Evolutionary conservation across 306 rosid genomes (phyloP), one percentile per base, ranked within the genome.

Genomic region (Gleditsia sinensis): DNA sequence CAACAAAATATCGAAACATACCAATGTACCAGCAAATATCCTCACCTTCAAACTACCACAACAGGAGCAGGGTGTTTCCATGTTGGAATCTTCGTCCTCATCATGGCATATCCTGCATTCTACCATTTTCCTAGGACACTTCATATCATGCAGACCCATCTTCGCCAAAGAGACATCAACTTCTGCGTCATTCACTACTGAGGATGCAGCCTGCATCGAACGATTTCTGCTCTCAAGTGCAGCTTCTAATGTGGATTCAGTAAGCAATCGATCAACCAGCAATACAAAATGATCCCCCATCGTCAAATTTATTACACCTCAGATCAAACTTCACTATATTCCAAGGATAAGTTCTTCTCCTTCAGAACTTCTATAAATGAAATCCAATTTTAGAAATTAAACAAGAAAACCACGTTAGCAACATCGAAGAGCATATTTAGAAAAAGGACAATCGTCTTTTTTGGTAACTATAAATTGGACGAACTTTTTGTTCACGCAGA

Each of bases 21-120:
- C 1, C 11, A 71, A 65, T 20, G 20, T 14, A 34, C 46, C 46
- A 43, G 67, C 9, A 58, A 12, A 53, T 39, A 72, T 19, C 14
- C 62, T 16, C 48, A 95, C 99, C 99, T 88, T 92, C 88, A 95
- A 87, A 84, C 96, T 95, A 68, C 99, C 99, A 78, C 96, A 85
- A 65, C 98, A 95, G 2, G 91, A 95, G 83, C 99, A 95, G n/a
- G 99, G 99, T 4, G 92, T 67, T 81, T 95, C 99, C 99, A 95
- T 88, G 67, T 88, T 95, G 11, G 85, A 83, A 86, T 88, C 93
- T 49, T 84, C 93, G 76, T 95, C 98, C 67, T 95, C 99, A 13
- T 95, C 99, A 56, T 95, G 98, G 75, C 99, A 95, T 67, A 95
- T 95, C 83, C 91, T 90, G 82, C 99, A 95, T 75, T 92, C 97